Evolutionary conservation across 139 green algal species (phyloP), one percentile per base, ranked within the genome.

Genomic region (Coelastrella sp.): DNA sequence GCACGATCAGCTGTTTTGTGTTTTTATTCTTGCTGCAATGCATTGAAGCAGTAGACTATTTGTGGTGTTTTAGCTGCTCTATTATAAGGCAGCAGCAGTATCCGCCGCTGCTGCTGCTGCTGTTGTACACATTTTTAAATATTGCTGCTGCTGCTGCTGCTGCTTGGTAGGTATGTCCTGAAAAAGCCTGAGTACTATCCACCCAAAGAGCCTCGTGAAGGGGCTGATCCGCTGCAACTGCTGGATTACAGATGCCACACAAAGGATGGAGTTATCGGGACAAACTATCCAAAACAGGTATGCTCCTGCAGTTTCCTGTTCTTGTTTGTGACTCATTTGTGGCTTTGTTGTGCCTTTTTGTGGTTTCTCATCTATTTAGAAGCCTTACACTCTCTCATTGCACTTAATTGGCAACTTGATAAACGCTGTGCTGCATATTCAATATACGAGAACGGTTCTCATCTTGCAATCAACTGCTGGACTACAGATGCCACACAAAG

Each of bases 171-270:
- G 65, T 89, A 89, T 60, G 84, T 89, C 23, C 65, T 89, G 68
- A 89, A 89, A 32, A 57, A 54, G 54, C 84, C 84, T 3, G 57
- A 80, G 66, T 66, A 89, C 81, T 8, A 11, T 5, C 84, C 84
- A 4, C 56, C 66, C 16, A 74, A 54, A 56, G 5, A 47, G 7
- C 22, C 65, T 20, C 19, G 32, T 58, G n/a, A 23, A 11, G 20
- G 7, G 22, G 68, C 84, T 22, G 94, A 93, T 86, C 93, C 93
- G 7, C 87, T 93, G 81, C 73, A 92, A 11, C 80, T 94, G 20
- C 88, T 95, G 20, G 93, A 95, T 86, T 95, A 95, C 92, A 89
- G 93, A 16, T 95, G 93, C 89, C 91, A 94, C 87, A 57, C 32
- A 47, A 47, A 47, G 32, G 32, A 47, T 47, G 32, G 32, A 10